Evolutionary conservation across 306 rosid species (phyloP), one percentile per base, ranked within the genome.

Genomic region (Vigna unguiculata): DNA sequence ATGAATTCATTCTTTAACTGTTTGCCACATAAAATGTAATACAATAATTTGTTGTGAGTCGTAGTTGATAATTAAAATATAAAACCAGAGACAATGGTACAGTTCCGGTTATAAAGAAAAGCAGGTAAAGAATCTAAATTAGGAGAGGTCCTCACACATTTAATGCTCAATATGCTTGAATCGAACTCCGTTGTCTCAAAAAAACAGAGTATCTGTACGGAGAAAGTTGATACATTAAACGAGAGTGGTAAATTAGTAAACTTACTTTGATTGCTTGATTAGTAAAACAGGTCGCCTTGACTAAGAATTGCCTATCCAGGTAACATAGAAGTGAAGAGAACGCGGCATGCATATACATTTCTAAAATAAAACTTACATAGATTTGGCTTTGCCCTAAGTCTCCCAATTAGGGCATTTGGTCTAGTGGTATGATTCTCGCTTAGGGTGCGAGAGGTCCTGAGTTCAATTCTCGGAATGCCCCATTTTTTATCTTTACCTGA

Each of bases 391-490:
- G 10, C 41, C 8, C 20, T 1, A 0, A 0, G 0, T 0, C 7
- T 15, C 0, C 1, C 28, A 24, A 14, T 10, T 0, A 11, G 89
- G 91, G 84, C 89, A 75, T 85, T 80, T 80, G 87, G 90, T 85
- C 89, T 85, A 85, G 85, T 81, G 91, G 89, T 85, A 85, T 85
- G 91, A 87, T 88, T 86, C 87, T 86, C 81, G 87, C 90, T 89
- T 89, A 24, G 89, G 90, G 93, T 81, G 89, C 87, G 74, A 89
- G 88, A 87, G 86, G 93, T 85, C 87, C 83, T 58, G 83, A 82
- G 88, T 83, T 83, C 80, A 24, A 68, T 77, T 77, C 75, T 67
- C 69, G 49, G 60, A 77, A 77, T 67, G 75, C 81, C 75, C 69
- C 75, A 0, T 4, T 11, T 54, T 38, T 49, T 5, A 25, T 40